These are phyloP conservation scores for Lactifluus piperatus DNA, from an alignment of 768 basidiomycete species.

Conservation along the genomic window DNA sequence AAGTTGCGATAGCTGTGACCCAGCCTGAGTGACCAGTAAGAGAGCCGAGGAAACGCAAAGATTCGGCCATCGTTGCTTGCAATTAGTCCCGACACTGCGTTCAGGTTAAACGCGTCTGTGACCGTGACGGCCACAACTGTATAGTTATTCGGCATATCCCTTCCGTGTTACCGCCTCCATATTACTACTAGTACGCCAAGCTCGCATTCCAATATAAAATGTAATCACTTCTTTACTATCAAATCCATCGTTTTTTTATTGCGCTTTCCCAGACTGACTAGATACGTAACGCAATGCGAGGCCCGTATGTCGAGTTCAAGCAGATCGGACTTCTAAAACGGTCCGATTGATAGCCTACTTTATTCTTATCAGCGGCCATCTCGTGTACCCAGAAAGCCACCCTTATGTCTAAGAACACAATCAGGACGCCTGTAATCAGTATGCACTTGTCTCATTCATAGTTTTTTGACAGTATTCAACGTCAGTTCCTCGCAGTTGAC, in stretches of 20 bases:
- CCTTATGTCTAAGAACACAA: background rate
- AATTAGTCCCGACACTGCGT: slow-evolving; percentile 3
- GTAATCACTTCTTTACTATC: background rate
- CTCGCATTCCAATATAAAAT: background rate
- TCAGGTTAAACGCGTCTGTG: background rate
- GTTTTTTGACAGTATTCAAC: background rate
- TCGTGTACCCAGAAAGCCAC: background rate
- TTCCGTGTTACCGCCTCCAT: no score
- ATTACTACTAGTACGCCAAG: no score
- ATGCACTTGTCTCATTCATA: slow-evolving; percentile 22
- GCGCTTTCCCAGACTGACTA: no score
- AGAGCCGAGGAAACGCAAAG: slow-evolving; percentile 54
- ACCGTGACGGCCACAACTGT: slow-evolving; percentile 21
- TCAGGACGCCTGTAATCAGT: slow-evolving; percentile 59
- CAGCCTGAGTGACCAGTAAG: slow-evolving; percentile 92
- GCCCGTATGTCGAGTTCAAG: background rate
- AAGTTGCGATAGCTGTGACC: slow-evolving; percentile 98
- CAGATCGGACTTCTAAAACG: background rate
- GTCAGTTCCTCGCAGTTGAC: slow-evolving; percentile 46
- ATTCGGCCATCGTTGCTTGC: slow-evolving; percentile 18
- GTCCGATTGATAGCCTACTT: background rate
- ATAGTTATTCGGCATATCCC: slow-evolving; percentile 14
- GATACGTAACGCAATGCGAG: background rate
- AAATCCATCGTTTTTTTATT: no score
- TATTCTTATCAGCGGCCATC: background rate